phyloP scores from a whole-genome alignment of 2,329 filamentous ascomycete species.

The Teratosphaeria destructans region DNA sequence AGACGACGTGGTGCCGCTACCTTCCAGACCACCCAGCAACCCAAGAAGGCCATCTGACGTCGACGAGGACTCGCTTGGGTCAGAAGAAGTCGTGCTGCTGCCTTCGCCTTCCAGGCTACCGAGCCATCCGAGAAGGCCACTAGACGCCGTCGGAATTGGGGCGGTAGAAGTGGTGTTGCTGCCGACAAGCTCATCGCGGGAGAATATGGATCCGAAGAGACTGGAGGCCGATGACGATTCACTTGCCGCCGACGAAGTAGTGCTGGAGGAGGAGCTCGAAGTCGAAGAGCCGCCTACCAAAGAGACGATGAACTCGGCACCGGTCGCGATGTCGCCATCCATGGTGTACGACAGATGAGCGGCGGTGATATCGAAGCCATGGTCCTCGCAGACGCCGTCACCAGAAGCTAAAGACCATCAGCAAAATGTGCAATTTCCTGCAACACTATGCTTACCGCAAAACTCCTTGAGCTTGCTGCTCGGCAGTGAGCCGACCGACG shows the following conservation, averaged over 20 bases:
- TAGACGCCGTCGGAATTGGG: not conserved
- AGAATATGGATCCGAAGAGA: not conserved
- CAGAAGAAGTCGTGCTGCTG: not conserved
- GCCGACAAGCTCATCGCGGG: too few species aligned
- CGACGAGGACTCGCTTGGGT: not conserved
- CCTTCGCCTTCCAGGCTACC: not conserved
- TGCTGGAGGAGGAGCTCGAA: not conserved
- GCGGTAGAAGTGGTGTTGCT: too few species aligned
- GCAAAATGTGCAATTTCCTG: not conserved
- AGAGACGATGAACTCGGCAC: constrained; percentile 9
- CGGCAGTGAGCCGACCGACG: constrained; percentile 13
- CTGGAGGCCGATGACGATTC: not conserved
- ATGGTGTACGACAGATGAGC: constrained; percentile 14
- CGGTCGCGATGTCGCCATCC: constrained; percentile 6
- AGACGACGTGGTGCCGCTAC: too few species aligned
- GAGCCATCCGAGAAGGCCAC: not conserved
- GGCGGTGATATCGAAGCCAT: constrained; percentile 15
- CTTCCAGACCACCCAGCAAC: not conserved
- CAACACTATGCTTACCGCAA: constrained; percentile 10
- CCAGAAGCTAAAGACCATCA: constrained; percentile 6
- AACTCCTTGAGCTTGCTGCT: constrained; percentile 17
- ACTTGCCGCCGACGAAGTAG: not conserved
- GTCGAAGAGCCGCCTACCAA: not conserved
- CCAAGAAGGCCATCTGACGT: not conserved
- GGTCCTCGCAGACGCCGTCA: constrained; percentile 19